Evolutionary conservation across 176 grass and related monocot species (phyloP), one percentile per base, ranked within the genome.

Genomic region (Musa beccarii): DNA sequence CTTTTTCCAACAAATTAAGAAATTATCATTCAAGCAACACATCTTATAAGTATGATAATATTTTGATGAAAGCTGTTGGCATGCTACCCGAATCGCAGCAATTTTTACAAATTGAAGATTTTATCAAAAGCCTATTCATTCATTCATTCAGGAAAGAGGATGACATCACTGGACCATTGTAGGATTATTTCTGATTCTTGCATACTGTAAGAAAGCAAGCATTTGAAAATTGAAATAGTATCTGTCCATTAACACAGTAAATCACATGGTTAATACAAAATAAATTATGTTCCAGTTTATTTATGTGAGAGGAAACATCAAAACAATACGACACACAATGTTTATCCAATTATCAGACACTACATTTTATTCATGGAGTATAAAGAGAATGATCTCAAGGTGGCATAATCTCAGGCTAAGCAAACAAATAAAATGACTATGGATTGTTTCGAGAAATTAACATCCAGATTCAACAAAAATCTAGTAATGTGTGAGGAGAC

Each of bases 1-100:
- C 94, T 97, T 19, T 74, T 75, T 63, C 66, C 20, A 78, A 14
- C 26, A 49, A 64, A 23, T 6, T n/a, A 77, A 65, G 15, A 26
- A 75, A 23, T 24, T 51, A 24, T 54, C 52, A 11, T 54, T 73
- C 11, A 16, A 54, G 20, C 53, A 54, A 55, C 50, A 55, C n/a
- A 0, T 6, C 52, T 52, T 19, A 51, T 51, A 70, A 70, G 49
- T 51, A 70, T 21, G 68, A 51, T 51, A 51, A 51, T 11, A 16
- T 70, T 70, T 19, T 21, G 8, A 20, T 12, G 26, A 66, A 68
- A 34, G 12, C 15, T 16, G 34, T 8, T 9, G 26, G 0, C 65
- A 68, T 43, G 25, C 26, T 15, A 6, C 65, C 3, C 8, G 34
- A 10, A 43, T 68, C 25, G 17, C 65, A 68, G 14, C 4, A 68